Evolutionary conservation across 495 filamentous ascomycete species (phyloP), one percentile per base, ranked within the genome.

Genomic region (Parachaetomium inaequale): DNA sequence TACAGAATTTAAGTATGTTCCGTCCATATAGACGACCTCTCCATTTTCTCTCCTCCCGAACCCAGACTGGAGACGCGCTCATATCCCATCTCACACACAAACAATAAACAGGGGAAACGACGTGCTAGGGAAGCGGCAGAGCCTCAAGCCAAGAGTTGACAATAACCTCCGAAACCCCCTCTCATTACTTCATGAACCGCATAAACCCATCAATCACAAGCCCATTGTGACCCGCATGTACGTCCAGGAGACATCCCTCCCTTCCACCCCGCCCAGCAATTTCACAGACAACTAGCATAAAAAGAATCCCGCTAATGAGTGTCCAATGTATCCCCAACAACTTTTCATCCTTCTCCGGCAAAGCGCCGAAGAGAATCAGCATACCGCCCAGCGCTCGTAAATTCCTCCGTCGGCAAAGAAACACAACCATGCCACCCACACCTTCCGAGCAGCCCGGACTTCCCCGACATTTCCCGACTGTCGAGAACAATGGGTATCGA

Each of bases 401-500:
- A 11, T 32, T 36, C 32, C 45, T 7, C 8, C 25, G 1, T 43
- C 32, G 10, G 8, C 28, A n/a, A 25, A 28, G 8, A 46, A 61
- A 34, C 7, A 50, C 29, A 46, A 32, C 28, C 29, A 31, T 61
- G 23, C 53, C 51, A 43, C 23, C 21, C 53, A 43, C 53, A 17
- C 2, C 36, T 42, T 23, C 17, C 26, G 19, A 55, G 11, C 43
- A 47, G 25, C 8, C 21, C 54, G 32, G 54, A 42, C 54, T 17
- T 29, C 25, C 23, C 26, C 38, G 25, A 32, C 2, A 8, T 11
- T 54, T 54, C 21, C 21, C 11, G 11, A 0, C 26, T 45, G 23
- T 49, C 29, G 57, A 59, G 32, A 40, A 59, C 12, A 59, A 32
- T 45, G 58, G 58, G 58, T 61, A 61, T 62, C 59, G 32, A 55